Conservation (phyloP, 139 green algal species). For the Closterium sp. region DNA sequence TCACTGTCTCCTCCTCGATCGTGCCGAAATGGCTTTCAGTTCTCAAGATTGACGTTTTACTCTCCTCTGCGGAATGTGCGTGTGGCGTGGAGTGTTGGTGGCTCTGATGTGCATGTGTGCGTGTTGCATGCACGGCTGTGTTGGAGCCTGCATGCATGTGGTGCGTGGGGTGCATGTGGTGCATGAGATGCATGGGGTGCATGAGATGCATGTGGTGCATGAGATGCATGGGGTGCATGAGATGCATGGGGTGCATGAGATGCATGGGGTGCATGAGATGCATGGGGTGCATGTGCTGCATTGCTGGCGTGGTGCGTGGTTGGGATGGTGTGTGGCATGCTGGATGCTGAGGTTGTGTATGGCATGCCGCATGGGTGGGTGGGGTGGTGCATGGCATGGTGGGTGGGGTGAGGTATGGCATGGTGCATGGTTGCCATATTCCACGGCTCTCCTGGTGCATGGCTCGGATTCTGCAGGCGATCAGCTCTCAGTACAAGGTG, state of each 20-base stretch:
- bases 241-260: no score
- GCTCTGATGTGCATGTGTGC: neutral
- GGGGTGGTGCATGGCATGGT: neutral
- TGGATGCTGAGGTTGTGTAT: no score
- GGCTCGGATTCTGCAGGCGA: neutral
- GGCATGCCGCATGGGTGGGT: neutral
- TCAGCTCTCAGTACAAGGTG: neutral
- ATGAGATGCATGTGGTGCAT: neutral
- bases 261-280: no score
- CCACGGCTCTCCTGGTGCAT: neutral
- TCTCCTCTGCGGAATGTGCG: no score
- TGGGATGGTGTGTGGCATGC: neutral
- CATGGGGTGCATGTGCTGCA: no score
- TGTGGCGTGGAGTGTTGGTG: neutral
- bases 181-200: neutral
- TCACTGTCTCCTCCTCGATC: no score
- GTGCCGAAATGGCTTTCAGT: no score
- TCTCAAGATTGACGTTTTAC: neutral
- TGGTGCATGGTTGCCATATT: neutral
- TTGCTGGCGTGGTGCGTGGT: neutral
- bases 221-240: no score
- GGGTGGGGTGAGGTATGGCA: neutral
- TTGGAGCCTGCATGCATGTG: neutral
- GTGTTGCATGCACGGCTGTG: neutral
- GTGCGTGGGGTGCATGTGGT: neutral